Conservation (phyloP, 257 asterid species). For the Coffea canephora region DNA sequence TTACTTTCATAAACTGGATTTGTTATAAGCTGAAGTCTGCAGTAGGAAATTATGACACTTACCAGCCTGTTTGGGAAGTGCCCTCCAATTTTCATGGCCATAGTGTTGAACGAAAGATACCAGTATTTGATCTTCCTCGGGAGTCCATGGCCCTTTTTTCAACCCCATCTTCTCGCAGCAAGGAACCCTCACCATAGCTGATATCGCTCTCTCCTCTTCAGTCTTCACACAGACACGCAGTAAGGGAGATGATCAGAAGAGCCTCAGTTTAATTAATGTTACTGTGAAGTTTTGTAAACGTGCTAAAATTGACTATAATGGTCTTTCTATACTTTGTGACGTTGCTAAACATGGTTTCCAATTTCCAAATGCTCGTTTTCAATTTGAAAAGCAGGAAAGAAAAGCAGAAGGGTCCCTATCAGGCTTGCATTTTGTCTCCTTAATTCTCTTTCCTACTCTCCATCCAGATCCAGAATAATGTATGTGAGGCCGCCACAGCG, state of each 20-base stretch:
- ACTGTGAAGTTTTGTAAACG: neutral
- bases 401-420: neutral
- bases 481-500: neutral
- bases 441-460: neutral
- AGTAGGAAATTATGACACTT: neutral
- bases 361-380: neutral
- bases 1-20: neutral
- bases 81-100: slow-evolving; percentile 48
- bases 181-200: slow-evolving; percentile 35
- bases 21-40: neutral
- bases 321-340: neutral
- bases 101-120: slow-evolving; percentile 24
- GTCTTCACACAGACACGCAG: neutral
- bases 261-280: neutral
- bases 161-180: slow-evolving; percentile 45
- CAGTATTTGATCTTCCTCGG: slow-evolving; percentile 39
- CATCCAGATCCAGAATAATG: neutral
- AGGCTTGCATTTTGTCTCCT: neutral
- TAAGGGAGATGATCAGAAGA: neutral
- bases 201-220: neutral
- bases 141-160: slow-evolving; percentile 45
- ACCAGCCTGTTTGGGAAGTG: slow-evolving; percentile 43
- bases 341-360: neutral
- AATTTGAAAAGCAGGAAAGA: neutral
- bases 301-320: neutral